Conservation (phyloP, 73 alveolate genomes). For the Paramecium octaurelia region DNA sequence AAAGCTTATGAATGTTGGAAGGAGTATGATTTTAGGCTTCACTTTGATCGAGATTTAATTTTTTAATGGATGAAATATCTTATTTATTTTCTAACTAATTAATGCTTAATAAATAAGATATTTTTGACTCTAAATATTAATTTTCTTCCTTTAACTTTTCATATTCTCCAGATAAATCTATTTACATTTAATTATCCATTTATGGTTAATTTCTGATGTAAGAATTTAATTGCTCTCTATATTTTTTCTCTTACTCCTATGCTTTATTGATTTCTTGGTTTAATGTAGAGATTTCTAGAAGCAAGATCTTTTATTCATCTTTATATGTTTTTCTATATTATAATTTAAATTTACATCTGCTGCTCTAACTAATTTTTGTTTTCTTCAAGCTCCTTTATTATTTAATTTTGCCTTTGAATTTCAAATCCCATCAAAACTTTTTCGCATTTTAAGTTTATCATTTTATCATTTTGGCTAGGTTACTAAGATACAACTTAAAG, state of each 20-base stretch:
- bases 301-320: neutral
- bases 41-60: neutral
- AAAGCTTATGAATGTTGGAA: neutral
- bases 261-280: neutral
- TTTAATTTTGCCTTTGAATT: neutral
- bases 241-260: neutral
- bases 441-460: neutral
- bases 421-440: conserved; percentile 35
- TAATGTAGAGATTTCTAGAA: neutral
- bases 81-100: conserved; percentile 2
- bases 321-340: neutral
- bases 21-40: neutral
- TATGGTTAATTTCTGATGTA: neutral
- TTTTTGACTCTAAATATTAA: neutral
- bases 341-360: neutral
- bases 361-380: neutral
- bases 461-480: neutral
- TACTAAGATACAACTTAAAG: neutral
- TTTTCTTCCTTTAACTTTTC: neutral
- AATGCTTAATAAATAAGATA: neutral
- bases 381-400: neutral
- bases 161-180: neutral
- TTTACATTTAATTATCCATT: neutral
- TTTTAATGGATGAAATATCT: neutral
- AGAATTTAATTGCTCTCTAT: neutral